Conservation (phyloP, 306 rosid genomes). For the Pyrus pyrifolia region DNA sequence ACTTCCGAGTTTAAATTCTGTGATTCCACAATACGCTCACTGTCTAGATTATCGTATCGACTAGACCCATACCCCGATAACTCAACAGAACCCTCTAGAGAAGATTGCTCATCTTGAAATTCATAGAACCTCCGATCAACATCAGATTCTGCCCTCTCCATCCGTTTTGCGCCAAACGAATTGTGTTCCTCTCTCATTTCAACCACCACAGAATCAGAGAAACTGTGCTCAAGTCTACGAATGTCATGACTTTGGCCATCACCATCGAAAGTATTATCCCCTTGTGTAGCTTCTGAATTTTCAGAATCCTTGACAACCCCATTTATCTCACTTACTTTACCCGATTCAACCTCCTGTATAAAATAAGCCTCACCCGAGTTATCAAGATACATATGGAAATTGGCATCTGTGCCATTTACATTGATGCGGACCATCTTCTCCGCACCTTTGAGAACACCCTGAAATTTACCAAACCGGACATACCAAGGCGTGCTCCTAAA, state of each 20-base stretch:
- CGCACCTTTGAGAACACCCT: conserved; percentile 87
- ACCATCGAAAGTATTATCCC: conserved; percentile 9
- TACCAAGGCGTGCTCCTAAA: conserved; percentile 94
- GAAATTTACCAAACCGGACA: conserved; percentile 92
- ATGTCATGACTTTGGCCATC: conserved; percentile 14
- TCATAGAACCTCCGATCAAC: conserved; percentile 58
- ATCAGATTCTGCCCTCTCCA: conserved; percentile 56
- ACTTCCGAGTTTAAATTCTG: conserved; percentile 63
- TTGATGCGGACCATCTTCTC: conserved; percentile 69
- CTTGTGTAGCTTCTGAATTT: conserved; percentile 16
- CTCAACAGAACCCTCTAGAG: conserved; percentile 58
- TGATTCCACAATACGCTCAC: conserved; percentile 48
- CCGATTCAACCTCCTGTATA: conserved; percentile 56
- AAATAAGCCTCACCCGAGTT: conserved; percentile 96
- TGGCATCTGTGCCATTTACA: conserved; percentile 76
- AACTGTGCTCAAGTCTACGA: conserved; percentile 52
- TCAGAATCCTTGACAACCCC: conserved; percentile 27
- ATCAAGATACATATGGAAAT: conserved; percentile 88
- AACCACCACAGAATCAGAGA: conserved; percentile 55
- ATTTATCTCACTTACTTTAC: conserved; percentile 30
- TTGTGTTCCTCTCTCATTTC: conserved; percentile 31
- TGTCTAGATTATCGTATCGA: conserved; percentile 46
- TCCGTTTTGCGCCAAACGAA: conserved; percentile 15
- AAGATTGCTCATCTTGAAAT: conserved; percentile 57
- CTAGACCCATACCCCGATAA: conserved; percentile 55